Conservation (phyloP, 805 yeast genomes). For the Candida ipomoeae region DNA sequence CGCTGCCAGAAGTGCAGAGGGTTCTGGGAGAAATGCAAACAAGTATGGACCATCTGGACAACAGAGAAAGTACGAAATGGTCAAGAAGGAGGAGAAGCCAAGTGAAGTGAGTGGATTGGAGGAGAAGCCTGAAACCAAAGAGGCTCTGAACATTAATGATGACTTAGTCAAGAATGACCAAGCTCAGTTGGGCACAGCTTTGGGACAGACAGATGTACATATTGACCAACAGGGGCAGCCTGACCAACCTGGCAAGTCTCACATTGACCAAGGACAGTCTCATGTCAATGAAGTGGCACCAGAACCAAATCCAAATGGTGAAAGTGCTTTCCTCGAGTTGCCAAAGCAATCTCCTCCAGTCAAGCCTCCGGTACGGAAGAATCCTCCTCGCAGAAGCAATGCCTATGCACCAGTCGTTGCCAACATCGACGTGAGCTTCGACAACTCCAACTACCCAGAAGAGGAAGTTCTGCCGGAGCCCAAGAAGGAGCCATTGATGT, state of each 20-base stretch:
- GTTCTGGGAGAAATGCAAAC: constrained; percentile 2
- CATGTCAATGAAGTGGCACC: neutral
- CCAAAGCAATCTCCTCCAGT: neutral
- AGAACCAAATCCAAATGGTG: neutral
- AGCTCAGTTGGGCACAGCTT: no score
- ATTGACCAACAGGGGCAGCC: no score
- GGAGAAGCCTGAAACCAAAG: neutral
- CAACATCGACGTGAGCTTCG: constrained; percentile 34
- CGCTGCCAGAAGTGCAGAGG: constrained; percentile 14
- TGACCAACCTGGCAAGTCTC: neutral
- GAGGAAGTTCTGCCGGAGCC: constrained; percentile 3
- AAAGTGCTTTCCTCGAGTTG: neutral
- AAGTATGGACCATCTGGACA: constrained; percentile 13
- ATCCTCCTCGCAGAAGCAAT: constrained; percentile 2
- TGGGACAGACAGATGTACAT: no score
- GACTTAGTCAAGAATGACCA: no score
- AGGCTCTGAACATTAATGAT: neutral
- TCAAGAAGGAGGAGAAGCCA: constrained; percentile 5
- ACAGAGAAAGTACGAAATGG: constrained; percentile 7
- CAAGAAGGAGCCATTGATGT: constrained; percentile 7
- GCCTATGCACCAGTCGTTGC: constrained; percentile 9
- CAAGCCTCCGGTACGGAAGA: neutral
- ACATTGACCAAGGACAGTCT: neutral
- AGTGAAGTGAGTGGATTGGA: neutral
- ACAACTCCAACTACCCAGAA: constrained; percentile 15